Base-by-base conservation (phyloP, 148 eudicot genomes). In the Vaccinium macrocarpon region DNA sequence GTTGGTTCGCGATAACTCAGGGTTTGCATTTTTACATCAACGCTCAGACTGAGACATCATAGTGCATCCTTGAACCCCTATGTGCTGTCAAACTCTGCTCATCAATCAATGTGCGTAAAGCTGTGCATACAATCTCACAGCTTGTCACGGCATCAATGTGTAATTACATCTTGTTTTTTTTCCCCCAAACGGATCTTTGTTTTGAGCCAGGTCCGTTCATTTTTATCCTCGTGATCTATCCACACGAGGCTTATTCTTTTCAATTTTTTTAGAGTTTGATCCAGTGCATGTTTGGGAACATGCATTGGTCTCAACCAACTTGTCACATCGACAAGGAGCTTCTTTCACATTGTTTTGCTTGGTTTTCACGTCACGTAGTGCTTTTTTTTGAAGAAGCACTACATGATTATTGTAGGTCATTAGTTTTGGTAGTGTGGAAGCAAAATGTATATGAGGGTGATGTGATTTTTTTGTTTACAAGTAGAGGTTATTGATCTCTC, bases 1-100 rank as follows among this genome's bases (percentile, higher is more conserved):
- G 25, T 85, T 97, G 81, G 87, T 97, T 74, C 95, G 99, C 57
- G 94, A 94, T 79, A 94, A 94, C 88, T 94, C 98, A 0, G 99
- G 98, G 7, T 97, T 97, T 75, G 91, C 92, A 15, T 97, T 97
- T 86, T 89, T 97, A 82, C 91, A 91, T 71, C 93, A 92, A 84
- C 90, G 92, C 66, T 14, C 94, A 3, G 92, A 93, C 83, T 87
- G 78, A 85, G 51, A 80, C 25, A 18, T 52, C 66, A 51, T 12
- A 35, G n/a, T 50, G 81, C 76, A 81, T 38, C 27, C 70, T 74
- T 75, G 48, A 19, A 84, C 42, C 42, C 38, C 42, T 82, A 46
- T 19, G 79, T 53, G 46, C 53, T 68, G 35, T 46, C 51, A 46
- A 27, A 42, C 21, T 55, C 75, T 82, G 61, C 86, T 25, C 84